These are phyloP conservation scores for Suhomyces bolitotheri DNA, from an alignment of 1,139 yeast genomes.

Conservation along the genomic window DNA sequence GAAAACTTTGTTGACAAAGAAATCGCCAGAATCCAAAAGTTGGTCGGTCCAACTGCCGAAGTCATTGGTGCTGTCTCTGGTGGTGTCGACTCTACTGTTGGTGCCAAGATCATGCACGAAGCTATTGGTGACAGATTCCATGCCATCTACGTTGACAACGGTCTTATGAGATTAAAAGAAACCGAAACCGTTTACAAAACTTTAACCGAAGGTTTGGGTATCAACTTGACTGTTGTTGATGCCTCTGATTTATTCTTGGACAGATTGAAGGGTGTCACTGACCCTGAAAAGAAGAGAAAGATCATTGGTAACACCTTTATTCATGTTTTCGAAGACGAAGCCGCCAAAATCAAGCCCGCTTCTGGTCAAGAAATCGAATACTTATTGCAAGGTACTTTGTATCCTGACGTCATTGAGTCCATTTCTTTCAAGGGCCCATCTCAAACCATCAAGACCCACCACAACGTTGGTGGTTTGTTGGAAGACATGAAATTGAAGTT, in stretches of 20 bases:
- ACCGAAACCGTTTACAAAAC: conserved; percentile 86
- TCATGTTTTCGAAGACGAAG: conserved; percentile 95
- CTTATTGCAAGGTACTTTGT: conserved; percentile 93
- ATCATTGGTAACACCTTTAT: conserved; percentile 98
- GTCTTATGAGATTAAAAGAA: conserved; percentile 94
- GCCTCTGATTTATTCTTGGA: conserved; percentile 87
- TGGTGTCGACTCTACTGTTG: conserved; percentile 99
- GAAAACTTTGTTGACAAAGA: conserved; percentile 96
- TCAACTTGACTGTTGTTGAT: conserved; percentile 90
- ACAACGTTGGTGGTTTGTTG: conserved; percentile 96
- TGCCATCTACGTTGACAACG: conserved; percentile 96
- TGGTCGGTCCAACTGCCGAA: conserved; percentile 97
- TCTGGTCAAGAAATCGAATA: conserved; percentile 90
- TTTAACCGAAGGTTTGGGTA: conserved; percentile 88
- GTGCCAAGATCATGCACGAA: conserved; percentile 96
- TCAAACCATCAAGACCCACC: conserved; percentile 98
- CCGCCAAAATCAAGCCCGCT: conserved; percentile 86
- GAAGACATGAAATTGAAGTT: conserved; percentile 98
- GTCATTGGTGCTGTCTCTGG: conserved; percentile 99
- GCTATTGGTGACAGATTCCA: conserved; percentile 99
- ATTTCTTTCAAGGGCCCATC: conserved; percentile 99
- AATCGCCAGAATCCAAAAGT: conserved; percentile 82
- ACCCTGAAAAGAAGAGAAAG: conserved; percentile 98
- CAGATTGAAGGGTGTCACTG: conserved; percentile 90
- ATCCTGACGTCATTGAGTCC: conserved; percentile 98